Evolutionary conservation across 352 stramenopile species (phyloP), one percentile per base, ranked within the genome.

Genomic region (Pythium aphanidermatum): DNA sequence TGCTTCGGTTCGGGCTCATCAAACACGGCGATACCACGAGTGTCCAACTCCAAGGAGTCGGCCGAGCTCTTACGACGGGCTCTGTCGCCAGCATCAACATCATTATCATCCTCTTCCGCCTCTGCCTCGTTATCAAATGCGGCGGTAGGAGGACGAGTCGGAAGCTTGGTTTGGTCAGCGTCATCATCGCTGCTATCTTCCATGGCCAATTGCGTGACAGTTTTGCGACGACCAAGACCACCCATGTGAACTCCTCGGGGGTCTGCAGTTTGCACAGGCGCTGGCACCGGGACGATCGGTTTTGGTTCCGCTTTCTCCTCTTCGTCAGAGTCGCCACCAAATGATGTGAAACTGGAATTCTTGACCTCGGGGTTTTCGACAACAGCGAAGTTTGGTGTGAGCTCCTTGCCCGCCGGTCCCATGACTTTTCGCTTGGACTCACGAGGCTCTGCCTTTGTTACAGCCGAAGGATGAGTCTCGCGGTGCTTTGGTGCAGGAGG

Each of bases 161-260:
- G 73, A 9, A 86, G 37, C 14, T 73, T 62, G 0, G 71, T 65
- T 42, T 73, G 59, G 7, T 74, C 74, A 14, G 82, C 79, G 46
- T 81, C 68, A 13, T 77, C 76, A 19, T 92, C 81, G 51, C 80
- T 94, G 32, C 76, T 90, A 17, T 81, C 86, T 51, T 94, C 83
- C 36, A 76, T 82, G 5, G 71, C 69, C 26, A 94, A 50, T 63
- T 83, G 73, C 2, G 60, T 64, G 26, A 74, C 73, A 12, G 79
- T 90, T 54, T 85, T 84, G 36, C 78, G 78, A 12, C 67, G 58
- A 21, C 74, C 70, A 59, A 83, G 83, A 25, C 65, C 65, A 52
- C 66, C 70, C 63, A 84, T 83, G 33, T 70, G 54, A 5, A 87
- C 44, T 2, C 75, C 74, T 6, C 67, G 72, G 26, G 66, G 68